Evolutionary conservation across 306 rosid genomes (phyloP).

Genomic region (Cicer chorassanicum): DNA sequence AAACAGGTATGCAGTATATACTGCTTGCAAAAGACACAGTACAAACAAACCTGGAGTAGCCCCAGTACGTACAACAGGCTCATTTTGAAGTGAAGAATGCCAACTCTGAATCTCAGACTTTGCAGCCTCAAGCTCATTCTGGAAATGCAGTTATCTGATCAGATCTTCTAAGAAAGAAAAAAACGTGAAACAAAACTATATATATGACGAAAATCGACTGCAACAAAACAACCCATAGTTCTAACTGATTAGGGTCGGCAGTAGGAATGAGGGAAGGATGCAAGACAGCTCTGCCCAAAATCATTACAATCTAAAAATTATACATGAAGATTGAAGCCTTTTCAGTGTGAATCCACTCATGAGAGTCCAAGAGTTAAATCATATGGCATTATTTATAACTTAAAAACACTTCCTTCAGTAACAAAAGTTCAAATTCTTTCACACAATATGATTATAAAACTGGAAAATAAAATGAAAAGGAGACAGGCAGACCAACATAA

Average conservation of each 20-base stretch:
- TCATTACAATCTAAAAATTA: conserved; percentile 26
- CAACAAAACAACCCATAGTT: conserved; percentile 14
- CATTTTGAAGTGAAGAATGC: conserved; percentile 81
- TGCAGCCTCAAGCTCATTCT: conserved; percentile 78
- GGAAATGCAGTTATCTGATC: conserved; percentile 47
- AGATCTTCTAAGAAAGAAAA: conserved; percentile 14
- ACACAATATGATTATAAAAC: background rate
- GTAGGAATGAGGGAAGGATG: conserved; percentile 23
- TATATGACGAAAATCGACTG: conserved; percentile 28
- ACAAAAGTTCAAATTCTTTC: conserved; percentile 21
- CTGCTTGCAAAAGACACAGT: conserved; percentile 25
- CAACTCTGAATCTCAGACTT: conserved; percentile 86
- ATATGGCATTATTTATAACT: background rate
- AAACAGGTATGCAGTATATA: conserved; percentile 19
- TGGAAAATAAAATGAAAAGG: conserved; percentile 4
- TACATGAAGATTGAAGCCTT: conserved; percentile 30
- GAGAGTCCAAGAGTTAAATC: conserved; percentile 25
- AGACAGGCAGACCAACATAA: background rate
- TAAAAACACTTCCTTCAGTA: conserved; percentile 9
- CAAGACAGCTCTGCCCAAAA: conserved; percentile 8
- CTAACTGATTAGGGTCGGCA: conserved; percentile 9
- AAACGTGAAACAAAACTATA: conserved; percentile 34
- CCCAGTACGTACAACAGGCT: conserved; percentile 69
- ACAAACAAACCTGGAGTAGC: conserved; percentile 69
- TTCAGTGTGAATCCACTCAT: conserved; percentile 10